Base-by-base conservation (phyloP, 768 basidiomycete species). In the Podaxis sp. region DNA sequence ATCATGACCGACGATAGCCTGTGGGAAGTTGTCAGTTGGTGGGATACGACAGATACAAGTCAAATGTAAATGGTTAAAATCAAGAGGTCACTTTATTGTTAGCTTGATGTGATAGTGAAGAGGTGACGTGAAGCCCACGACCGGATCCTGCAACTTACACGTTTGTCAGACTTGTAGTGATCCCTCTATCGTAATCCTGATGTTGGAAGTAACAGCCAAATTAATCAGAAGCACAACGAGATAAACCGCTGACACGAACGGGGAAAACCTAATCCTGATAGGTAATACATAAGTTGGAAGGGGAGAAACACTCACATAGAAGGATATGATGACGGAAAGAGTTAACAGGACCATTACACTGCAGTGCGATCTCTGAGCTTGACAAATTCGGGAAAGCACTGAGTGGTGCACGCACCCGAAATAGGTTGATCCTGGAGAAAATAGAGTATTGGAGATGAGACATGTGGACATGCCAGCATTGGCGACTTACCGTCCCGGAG, bases 401-500 rank as follows among this genome's bases (percentile, higher is more conserved):
- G 18, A 28, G 27, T 21, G 25, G 21, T 36, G 18, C 6, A 55
- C 71, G 56, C 56, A 78, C 79, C 69, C 76, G 64, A 78, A 80
- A 64, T 80, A 80, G 7, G 78, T 64, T 13, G 74, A 69, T 4
- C 77, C 79, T 79, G 14, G 50, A 23, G 37, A 28, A 37, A n/a
- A 6, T 53, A 27, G 21, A 36, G 55, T 18, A 56, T 57, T 23
- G 21, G 42, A 42, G 50, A 27, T 47, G 32, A 53, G 21, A 48
- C 18, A n/a, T 18, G 2, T 38, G 1, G 62, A 61, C 13, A 55
- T 37, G 11, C 25, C 23, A 7, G 18, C 2, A 0, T 14, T 37
- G 27, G 42, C 16, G 53, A 21, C 72, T 25, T 57, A 79, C 79
- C 79, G 64, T 81, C 79, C 14, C 78, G 73, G 18, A 79, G 61